These are phyloP conservation scores for Fusarium fracticaudum DNA, from an alignment of 2,329 filamentous ascomycete genomes.

Conservation along the genomic window DNA sequence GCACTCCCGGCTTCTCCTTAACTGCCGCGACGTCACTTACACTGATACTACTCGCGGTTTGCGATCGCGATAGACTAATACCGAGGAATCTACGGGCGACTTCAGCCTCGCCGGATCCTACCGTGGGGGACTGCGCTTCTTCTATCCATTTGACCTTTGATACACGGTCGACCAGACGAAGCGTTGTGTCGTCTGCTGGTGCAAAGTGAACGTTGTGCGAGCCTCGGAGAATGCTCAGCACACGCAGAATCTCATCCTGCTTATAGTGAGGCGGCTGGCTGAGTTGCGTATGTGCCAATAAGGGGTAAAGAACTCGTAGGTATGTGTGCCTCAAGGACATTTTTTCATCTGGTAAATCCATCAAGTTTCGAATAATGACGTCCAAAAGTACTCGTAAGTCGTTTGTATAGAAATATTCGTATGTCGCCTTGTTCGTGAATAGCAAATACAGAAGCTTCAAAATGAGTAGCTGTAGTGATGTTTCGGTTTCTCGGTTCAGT, in stretches of 20 bases:
- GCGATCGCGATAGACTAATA: conserved; percentile 73
- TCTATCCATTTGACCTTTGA: conserved; percentile 75
- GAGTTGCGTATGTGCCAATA: conserved; percentile 91
- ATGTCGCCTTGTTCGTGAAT: conserved; percentile 90
- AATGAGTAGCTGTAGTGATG: conserved; percentile 93
- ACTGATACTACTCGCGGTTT: conserved; percentile 77
- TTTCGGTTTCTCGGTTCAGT: conserved; percentile 93
- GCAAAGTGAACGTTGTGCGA: conserved; percentile 78
- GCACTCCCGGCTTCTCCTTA: conserved; percentile 82
- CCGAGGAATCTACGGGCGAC: conserved; percentile 71
- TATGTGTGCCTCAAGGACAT: conserved; percentile 88
- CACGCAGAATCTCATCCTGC: conserved; percentile 79
- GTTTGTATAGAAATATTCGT: conserved; percentile 99
- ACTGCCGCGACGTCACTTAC: conserved; percentile 82
- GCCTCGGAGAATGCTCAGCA: conserved; percentile 75
- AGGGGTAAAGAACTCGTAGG: conserved; percentile 87
- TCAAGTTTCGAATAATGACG: conserved; percentile 95
- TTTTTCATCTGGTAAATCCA: conserved; percentile 89
- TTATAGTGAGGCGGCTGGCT: conserved; percentile 91
- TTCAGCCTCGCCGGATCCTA: conserved; percentile 51
- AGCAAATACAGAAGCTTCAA: conserved; percentile 94
- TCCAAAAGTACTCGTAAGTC: conserved; percentile 93
- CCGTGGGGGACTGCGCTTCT: conserved; percentile 41
- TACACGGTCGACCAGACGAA: conserved; percentile 80
- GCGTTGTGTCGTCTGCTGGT: conserved; percentile 81